A percentile compares a stretch with the other conserved stretches of the same genome.
Conservation (phyloP, 2,329 filamentous ascomycete species). For the Lasiodiplodia citricola region DNA sequence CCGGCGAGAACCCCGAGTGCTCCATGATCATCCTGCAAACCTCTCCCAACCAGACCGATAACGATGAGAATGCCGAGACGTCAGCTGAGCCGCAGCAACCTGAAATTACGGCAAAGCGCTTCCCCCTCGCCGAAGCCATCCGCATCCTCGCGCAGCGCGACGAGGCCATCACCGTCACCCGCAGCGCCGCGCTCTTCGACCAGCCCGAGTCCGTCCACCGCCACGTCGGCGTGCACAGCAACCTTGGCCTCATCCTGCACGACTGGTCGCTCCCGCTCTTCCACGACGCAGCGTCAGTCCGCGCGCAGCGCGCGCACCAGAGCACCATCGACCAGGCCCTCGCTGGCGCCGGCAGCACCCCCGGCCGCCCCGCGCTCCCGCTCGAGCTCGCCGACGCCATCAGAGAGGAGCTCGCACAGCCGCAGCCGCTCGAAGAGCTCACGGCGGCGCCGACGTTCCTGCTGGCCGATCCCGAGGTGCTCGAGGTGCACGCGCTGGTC, state of each 20-base stretch:
- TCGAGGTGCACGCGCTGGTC: neutral
- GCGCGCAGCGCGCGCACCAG: neutral
- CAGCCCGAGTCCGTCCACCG: neutral
- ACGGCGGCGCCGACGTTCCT: slow-evolving; percentile 2
- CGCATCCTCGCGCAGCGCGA: neutral
- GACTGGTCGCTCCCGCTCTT: slow-evolving; percentile 14
- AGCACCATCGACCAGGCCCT: neutral
- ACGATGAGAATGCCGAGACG: too few relatives aligned
- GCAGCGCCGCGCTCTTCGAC: neutral
- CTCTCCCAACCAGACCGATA: neutral
- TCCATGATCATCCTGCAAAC: neutral
- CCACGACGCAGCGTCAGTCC: neutral
- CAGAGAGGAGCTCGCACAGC: neutral
- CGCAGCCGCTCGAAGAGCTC: neutral
- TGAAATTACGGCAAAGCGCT: neutral
- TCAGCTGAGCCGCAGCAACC: neutral
- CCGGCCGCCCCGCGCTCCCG: neutral
- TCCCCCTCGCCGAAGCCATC: neutral
- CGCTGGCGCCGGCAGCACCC: neutral
- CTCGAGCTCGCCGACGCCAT: slow-evolving; percentile 4
- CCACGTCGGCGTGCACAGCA: neutral
- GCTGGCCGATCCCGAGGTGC: neutral
- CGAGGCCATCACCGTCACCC: neutral
- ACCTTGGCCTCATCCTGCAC: neutral
- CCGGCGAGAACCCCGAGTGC: neutral